Conservation (phyloP, 805 yeast genomes). For the Metschnikowia proteae region DNA sequence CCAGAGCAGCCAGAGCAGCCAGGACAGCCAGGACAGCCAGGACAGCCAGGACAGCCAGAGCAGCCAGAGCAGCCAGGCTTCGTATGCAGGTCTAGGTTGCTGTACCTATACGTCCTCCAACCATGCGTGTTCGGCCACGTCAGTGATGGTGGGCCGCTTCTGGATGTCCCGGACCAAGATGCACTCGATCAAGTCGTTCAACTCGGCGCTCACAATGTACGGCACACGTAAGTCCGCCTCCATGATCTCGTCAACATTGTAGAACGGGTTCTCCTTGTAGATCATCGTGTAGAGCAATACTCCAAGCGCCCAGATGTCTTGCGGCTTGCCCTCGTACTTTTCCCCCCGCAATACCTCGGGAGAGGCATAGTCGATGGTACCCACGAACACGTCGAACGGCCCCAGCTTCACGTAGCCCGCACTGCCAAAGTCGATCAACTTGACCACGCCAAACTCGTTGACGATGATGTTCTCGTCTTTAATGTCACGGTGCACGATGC, state of each 20-base stretch:
- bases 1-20: no score
- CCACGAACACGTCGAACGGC: slow-evolving; percentile 96
- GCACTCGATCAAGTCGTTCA: slow-evolving; percentile 55
- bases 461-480: slow-evolving; percentile 93
- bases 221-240: slow-evolving; percentile 83
- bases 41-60: no score
- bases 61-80: no score
- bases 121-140: slow-evolving; percentile 73
- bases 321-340: slow-evolving; percentile 88
- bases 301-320: slow-evolving; percentile 97
- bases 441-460: slow-evolving; percentile 74
- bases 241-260: slow-evolving; percentile 91
- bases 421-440: slow-evolving; percentile 91
- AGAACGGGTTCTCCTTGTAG: slow-evolving; percentile 93
- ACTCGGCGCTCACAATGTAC: slow-evolving; percentile 54
- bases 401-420: slow-evolving; percentile 90
- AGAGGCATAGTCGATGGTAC: slow-evolving; percentile 95
- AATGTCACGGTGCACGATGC: slow-evolving; percentile 90
- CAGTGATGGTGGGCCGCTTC: slow-evolving; percentile 69
- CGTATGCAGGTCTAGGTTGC: no score
- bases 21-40: no score
- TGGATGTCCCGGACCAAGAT: slow-evolving; percentile 68
- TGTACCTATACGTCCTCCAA: slow-evolving; percentile 9
- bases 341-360: slow-evolving; percentile 92
- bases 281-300: slow-evolving; percentile 83